These are phyloP conservation scores for Exophiala dermatitidis DNA, from an alignment of 2,329 filamentous ascomycete species.

Conservation along the genomic window DNA sequence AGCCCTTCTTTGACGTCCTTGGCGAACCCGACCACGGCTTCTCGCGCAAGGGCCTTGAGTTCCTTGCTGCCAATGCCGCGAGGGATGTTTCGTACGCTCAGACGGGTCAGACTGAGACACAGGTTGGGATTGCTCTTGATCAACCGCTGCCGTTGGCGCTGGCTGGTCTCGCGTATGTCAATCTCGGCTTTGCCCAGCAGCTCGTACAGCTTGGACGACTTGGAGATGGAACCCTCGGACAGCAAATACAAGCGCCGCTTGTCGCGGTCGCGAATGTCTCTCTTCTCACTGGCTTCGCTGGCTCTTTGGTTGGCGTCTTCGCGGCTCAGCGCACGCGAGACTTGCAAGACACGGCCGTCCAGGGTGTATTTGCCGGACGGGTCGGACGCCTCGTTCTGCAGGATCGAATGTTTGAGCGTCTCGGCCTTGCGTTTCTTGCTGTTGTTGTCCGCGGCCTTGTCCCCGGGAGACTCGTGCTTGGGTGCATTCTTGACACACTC, in stretches of 20 bases:
- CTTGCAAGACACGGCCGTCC: constrained; percentile 76
- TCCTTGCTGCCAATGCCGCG: constrained; percentile 76
- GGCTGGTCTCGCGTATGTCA: constrained; percentile 80
- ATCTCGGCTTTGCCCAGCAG: constrained; percentile 71
- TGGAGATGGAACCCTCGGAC: constrained; percentile 72
- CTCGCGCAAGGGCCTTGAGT: constrained; percentile 80
- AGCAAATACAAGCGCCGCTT: constrained; percentile 85
- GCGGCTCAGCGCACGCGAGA: constrained; percentile 78
- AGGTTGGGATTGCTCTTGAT: constrained; percentile 86
- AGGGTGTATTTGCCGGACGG: constrained; percentile 79
- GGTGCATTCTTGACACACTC: constrained; percentile 71
- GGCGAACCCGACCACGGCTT: constrained; percentile 91
- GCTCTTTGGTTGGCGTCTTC: constrained; percentile 69
- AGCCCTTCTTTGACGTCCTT: constrained; percentile 74
- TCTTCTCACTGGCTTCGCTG: constrained; percentile 56
- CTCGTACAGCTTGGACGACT: constrained; percentile 69
- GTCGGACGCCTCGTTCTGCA: constrained; percentile 80
- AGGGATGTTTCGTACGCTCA: constrained; percentile 87
- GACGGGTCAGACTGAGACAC: constrained; percentile 79
- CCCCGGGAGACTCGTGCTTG: constrained; percentile 41
- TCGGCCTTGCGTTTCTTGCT: constrained; percentile 35
- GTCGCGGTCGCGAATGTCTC: constrained; percentile 65
- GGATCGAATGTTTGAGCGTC: constrained; percentile 66
- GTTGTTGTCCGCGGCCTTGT: constrained; percentile 31
- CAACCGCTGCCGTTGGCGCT: constrained; percentile 77